phyloP scores from a whole-genome alignment of 2,329 filamentous ascomycete species.

The Colletotrichum tamarilloi region DNA sequence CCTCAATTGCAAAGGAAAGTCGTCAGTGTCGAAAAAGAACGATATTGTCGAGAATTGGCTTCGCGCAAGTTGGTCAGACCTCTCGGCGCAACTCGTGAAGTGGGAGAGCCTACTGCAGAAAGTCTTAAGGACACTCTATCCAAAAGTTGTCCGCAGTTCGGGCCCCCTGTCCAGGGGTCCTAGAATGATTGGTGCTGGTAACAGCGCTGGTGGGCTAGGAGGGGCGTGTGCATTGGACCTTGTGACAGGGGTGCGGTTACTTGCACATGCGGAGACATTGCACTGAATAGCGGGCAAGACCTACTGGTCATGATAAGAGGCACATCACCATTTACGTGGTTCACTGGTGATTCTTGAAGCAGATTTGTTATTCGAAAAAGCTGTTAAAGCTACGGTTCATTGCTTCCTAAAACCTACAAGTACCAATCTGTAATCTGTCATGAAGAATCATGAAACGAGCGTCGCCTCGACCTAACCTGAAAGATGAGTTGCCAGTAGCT shows the following conservation, averaged over 20 bases:
- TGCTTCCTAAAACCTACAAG: slow-evolving; percentile 35
- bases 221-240: slow-evolving; percentile 28
- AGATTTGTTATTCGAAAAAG: neutral
- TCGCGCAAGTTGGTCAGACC: slow-evolving; percentile 22
- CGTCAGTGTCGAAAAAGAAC: neutral
- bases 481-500: slow-evolving; percentile 12
- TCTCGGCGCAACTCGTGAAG: slow-evolving; percentile 31
- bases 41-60: slow-evolving; percentile 2
- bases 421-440: slow-evolving; percentile 36
- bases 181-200: slow-evolving; percentile 33
- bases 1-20: neutral
- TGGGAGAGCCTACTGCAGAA: slow-evolving; percentile 1
- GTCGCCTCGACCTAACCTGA: slow-evolving; percentile 28
- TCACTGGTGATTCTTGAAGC: too few relatives aligned
- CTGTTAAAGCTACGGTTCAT: slow-evolving; percentile 9
- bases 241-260: slow-evolving; percentile 10
- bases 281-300: neutral
- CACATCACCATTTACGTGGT: neutral
- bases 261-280: neutral
- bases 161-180: slow-evolving; percentile 30
- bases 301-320: neutral
- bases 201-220: slow-evolving; percentile 15
- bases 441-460: slow-evolving; percentile 29
- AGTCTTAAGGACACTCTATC: slow-evolving; percentile 38
- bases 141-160: slow-evolving; percentile 34